A percentile compares a stretch with the other conserved stretches of the same genome.
Conservation (phyloP, 2,329 filamentous ascomycete species). For the Colletotrichum graminicola region DNA sequence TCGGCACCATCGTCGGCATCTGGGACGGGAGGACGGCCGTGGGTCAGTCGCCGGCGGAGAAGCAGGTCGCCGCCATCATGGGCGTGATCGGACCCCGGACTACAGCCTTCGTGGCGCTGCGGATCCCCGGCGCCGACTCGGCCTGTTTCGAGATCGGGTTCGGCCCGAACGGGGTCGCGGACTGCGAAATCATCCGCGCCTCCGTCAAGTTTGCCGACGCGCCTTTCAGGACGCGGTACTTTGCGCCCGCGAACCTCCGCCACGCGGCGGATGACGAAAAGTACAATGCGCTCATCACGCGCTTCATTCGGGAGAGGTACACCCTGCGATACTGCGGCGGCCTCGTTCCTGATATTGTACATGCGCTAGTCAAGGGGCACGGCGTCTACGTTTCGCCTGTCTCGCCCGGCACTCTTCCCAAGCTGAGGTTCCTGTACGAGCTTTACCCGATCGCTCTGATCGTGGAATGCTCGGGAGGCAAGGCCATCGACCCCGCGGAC, state of each 20-base stretch:
- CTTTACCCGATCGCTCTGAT: slow-evolving; percentile 70
- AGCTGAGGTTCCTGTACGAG: slow-evolving; percentile 71
- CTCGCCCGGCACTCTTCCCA: slow-evolving; percentile 63
- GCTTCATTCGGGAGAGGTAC: slow-evolving; percentile 66
- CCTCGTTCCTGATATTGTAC: slow-evolving; percentile 71
- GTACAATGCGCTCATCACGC: slow-evolving; percentile 63
- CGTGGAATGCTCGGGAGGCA: slow-evolving; percentile 70
- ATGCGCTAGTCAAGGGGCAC: slow-evolving; percentile 71
- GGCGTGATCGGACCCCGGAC: slow-evolving; percentile 68
- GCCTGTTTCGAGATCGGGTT: slow-evolving; percentile 64
- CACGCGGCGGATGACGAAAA: slow-evolving; percentile 62
- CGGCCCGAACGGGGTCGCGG: slow-evolving; percentile 49
- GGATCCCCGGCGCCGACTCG: slow-evolving; percentile 54
- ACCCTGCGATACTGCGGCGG: slow-evolving; percentile 72
- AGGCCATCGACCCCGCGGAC: slow-evolving; percentile 62
- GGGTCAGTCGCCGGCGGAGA: slow-evolving; percentile 51
- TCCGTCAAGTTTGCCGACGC: slow-evolving; percentile 53
- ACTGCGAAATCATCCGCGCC: slow-evolving; percentile 57
- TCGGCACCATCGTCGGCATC: slow-evolving; percentile 70
- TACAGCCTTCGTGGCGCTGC: slow-evolving; percentile 66
- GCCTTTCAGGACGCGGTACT: slow-evolving; percentile 66
- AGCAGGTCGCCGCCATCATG: slow-evolving; percentile 63
- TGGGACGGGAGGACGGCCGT: slow-evolving; percentile 66
- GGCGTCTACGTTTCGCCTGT: slow-evolving; percentile 72
- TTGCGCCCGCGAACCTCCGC: slow-evolving; percentile 72